These are phyloP conservation scores for Pleurotus djamor DNA, from an alignment of 768 basidiomycete genomes.

Conservation along the genomic window DNA sequence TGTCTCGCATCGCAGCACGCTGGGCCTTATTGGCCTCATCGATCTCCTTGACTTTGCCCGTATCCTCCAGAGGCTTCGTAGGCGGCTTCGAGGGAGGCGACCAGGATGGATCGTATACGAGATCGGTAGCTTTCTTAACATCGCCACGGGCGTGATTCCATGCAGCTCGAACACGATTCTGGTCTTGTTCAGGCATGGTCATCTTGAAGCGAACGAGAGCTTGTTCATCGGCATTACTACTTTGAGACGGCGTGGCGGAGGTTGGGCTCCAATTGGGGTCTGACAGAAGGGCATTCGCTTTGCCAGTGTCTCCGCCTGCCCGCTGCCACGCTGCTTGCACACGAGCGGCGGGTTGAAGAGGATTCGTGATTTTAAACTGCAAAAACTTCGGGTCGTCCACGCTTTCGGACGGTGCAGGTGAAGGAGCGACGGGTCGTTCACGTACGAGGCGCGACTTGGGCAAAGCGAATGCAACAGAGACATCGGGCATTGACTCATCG, in stretches of 20 bases:
- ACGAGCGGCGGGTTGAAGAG: constrained; percentile 22
- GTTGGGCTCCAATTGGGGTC: constrained; percentile 22
- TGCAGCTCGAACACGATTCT: constrained; percentile 53
- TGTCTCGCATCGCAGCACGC: constrained; percentile 64
- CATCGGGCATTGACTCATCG: constrained; percentile 65
- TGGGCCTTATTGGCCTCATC: constrained; percentile 72
- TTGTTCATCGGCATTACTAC: constrained; percentile 19
- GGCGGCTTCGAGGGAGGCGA: constrained; percentile 24
- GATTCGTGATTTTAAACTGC: constrained; percentile 13
- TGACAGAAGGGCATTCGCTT: neutral
- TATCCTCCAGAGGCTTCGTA: constrained; percentile 27
- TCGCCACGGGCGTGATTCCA: constrained; percentile 66
- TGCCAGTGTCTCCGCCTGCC: neutral
- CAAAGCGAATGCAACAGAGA: constrained; percentile 34
- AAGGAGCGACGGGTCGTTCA: constrained; percentile 29
- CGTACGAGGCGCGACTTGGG: constrained; percentile 55
- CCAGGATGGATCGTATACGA: constrained; percentile 61
- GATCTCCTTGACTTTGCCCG: constrained; percentile 68
- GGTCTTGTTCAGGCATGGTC: constrained; percentile 52
- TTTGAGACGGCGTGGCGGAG: constrained; percentile 6
- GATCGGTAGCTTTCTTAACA: constrained; percentile 53
- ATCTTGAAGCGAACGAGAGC: constrained; percentile 58
- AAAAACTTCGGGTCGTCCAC: neutral
- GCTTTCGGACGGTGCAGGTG: neutral
- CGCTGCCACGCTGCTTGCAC: constrained; percentile 1